phyloP scores from a whole-genome alignment of 2,329 filamentous ascomycete species.

The Talaromyces atroroseus region DNA sequence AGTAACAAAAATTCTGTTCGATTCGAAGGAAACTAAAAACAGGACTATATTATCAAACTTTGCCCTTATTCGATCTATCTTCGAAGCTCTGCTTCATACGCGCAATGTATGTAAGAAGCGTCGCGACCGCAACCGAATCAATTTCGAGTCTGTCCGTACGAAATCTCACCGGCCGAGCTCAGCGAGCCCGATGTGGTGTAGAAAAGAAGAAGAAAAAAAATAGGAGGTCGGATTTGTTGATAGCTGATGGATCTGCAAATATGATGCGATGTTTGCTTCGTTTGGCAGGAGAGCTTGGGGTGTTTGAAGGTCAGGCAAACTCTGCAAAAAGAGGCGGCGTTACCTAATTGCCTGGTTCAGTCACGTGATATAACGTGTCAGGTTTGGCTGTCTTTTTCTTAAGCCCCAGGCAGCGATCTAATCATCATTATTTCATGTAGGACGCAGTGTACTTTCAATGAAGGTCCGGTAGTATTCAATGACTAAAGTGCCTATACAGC shows the following conservation, averaged over 20 bases:
- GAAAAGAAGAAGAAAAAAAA: background rate
- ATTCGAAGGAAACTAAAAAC: background rate
- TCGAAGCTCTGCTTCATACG: background rate
- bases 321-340: slow-evolving; percentile 2
- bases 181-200: background rate
- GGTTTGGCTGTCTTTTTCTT: background rate
- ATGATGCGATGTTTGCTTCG: slow-evolving; percentile 16
- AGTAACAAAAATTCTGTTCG: background rate
- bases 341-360: background rate
- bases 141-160: background rate
- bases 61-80: background rate
- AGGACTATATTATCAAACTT: background rate
- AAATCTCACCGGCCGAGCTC: background rate
- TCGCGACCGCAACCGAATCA: background rate
- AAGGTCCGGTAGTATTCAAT: no score
- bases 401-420: no score
- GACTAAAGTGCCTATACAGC: no score
- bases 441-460: no score
- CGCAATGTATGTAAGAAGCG: background rate
- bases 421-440: no score
- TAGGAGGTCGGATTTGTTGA: background rate
- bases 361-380: background rate
- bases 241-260: background rate
- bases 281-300: slow-evolving; percentile 23
- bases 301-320: slow-evolving; percentile 38